Conservation (phyloP, 441 rosid species). For the Euphorbia neoarborescens region DNA sequence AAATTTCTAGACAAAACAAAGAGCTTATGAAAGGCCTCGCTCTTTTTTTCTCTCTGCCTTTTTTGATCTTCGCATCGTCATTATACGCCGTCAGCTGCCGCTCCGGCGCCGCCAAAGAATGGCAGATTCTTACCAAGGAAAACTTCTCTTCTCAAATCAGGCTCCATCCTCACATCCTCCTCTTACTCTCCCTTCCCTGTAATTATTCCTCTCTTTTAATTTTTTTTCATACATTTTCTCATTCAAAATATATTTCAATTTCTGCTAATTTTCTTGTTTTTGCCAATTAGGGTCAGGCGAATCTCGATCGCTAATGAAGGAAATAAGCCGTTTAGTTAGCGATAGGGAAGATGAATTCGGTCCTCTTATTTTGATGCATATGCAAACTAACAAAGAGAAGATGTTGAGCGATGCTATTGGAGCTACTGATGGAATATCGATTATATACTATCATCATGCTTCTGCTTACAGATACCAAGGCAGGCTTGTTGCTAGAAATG, state of each 20-base stretch:
- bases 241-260: background rate
- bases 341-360: conserved; percentile 33
- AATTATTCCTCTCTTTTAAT: conserved; percentile 2
- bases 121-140: conserved; percentile 62
- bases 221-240: background rate
- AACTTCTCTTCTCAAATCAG: conserved; percentile 85
- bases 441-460: conserved; percentile 57
- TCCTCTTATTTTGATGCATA: conserved; percentile 47
- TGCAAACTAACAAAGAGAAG: conserved; percentile 54
- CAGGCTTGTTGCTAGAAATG: conserved; percentile 48
- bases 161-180: conserved; percentile 59
- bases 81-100: conserved; percentile 8
- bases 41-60: background rate
- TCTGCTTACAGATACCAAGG: conserved; percentile 62
- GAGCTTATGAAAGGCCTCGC: conserved; percentile 2
- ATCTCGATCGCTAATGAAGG: conserved; percentile 65
- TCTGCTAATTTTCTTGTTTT: conserved; percentile 10
- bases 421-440: conserved; percentile 36
- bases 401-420: conserved; percentile 58
- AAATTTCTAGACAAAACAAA: background rate
- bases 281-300: conserved; percentile 74
- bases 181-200: conserved; percentile 73
- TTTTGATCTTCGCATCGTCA: background rate
- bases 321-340: conserved; percentile 34
- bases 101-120: conserved; percentile 33